These are phyloP conservation scores for Graphilbum fragrans DNA, from an alignment of 2,329 filamentous ascomycete genomes.

Conservation along the genomic window DNA sequence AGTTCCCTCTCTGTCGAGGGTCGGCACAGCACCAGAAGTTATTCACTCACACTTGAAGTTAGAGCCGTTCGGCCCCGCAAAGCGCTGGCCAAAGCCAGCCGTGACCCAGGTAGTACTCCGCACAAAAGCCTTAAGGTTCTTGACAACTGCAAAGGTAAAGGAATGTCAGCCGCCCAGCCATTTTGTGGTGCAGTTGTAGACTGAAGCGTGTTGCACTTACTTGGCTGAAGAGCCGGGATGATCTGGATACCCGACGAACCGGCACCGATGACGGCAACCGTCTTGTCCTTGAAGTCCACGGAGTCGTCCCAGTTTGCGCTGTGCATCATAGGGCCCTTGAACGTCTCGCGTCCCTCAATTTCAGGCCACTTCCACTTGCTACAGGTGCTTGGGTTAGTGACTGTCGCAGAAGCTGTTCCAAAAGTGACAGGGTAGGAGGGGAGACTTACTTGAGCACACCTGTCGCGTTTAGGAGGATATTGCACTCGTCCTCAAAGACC, in stretches of 20 bases:
- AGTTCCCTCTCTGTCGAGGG: no score
- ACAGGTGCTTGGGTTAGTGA: no score
- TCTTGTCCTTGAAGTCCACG: conserved; percentile 30
- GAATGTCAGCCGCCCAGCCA: no score
- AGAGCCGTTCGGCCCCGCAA: not conserved
- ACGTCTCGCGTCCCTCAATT: conserved; percentile 36
- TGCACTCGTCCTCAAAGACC: conserved; percentile 23
- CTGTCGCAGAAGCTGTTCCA: not conserved
- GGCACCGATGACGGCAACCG: conserved; percentile 39
- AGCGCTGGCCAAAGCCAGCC: conserved; percentile 10
- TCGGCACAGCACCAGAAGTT: no score
- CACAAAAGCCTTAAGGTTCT: conserved; percentile 12
- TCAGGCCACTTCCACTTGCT: conserved; percentile 35
- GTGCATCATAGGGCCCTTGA: conserved; percentile 39
- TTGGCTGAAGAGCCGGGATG: conserved; percentile 2
- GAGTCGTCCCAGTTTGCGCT: conserved; percentile 41
- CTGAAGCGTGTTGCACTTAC: not conserved
- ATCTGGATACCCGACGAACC: conserved; percentile 43
- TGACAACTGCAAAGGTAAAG: conserved; percentile 1
- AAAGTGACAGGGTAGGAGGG: not conserved
- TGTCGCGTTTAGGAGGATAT: conserved; percentile 33
- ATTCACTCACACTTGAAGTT: conserved; percentile 5
- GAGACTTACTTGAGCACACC: conserved; percentile 33
- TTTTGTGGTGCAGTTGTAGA: not conserved
- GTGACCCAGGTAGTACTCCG: conserved; percentile 13